A percentile compares a stretch with the other conserved stretches of the same genome.
phyloP scores from a whole-genome alignment of 768 basidiomycete genomes.

The Kwoniella dendrophila region DNA sequence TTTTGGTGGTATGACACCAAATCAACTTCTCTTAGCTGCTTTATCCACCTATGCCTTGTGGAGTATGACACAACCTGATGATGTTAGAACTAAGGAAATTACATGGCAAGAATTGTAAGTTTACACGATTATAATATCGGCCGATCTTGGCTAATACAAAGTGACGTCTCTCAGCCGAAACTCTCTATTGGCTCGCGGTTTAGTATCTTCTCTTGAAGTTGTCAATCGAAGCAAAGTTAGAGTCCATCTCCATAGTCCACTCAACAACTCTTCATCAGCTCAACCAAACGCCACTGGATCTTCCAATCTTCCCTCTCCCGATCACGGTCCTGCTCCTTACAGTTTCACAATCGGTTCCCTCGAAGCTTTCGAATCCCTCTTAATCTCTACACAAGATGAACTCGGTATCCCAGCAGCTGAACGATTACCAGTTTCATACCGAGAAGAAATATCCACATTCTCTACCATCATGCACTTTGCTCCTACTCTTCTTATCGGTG shows the following conservation, averaged over 20 bases:
- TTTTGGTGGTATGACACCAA: slow-evolving; percentile 47
- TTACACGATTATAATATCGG: not conserved
- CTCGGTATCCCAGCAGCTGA: slow-evolving; percentile 88
- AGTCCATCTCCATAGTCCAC: slow-evolving; percentile 83
- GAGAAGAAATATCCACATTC: slow-evolving; percentile 85
- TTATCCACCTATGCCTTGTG: slow-evolving; percentile 51
- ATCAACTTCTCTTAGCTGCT: slow-evolving; percentile 49
- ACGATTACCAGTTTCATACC: slow-evolving; percentile 94
- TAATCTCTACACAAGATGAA: slow-evolving; percentile 90
- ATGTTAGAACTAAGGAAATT: slow-evolving; percentile 70
- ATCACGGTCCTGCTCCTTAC: slow-evolving; percentile 60
- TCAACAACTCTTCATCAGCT: slow-evolving; percentile 45
- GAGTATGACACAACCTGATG: slow-evolving; percentile 45
- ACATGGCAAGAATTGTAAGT: slow-evolving; percentile 95
- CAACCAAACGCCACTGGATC: slow-evolving; percentile 31
- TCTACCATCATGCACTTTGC: slow-evolving; percentile 84
- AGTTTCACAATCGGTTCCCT: slow-evolving; percentile 97
- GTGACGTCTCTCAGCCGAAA: slow-evolving; percentile 62
- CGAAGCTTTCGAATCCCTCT: slow-evolving; percentile 91
- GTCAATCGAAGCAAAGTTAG: slow-evolving; percentile 88
- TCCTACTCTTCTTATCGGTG: slow-evolving; percentile 89
- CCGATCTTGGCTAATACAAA: not conserved
- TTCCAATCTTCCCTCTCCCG: slow-evolving; percentile 45
- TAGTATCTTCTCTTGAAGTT: slow-evolving; percentile 90
- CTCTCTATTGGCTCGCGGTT: slow-evolving; percentile 91